Percentiles rank a stretch among this genome's conserved stretches.
Conservation (phyloP, 768 basidiomycete genomes). For the Boletus insuetus region DNA sequence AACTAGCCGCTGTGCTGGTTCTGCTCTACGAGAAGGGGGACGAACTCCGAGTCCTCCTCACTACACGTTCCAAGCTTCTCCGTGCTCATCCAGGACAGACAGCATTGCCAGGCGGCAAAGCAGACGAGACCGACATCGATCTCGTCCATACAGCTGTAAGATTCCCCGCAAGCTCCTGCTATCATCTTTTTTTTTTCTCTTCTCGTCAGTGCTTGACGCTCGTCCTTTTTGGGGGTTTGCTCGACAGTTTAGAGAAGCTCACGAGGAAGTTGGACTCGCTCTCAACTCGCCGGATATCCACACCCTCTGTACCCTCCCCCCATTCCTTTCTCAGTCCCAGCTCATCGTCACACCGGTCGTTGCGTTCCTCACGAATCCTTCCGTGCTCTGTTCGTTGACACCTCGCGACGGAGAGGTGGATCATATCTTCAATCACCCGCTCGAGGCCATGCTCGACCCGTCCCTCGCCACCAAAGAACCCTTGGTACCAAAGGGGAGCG, state of each 20-base stretch:
- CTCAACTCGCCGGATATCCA: slow-evolving; percentile 53
- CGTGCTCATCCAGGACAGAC: slow-evolving; percentile 80
- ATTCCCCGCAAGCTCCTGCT: not conserved
- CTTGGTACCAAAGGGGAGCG: slow-evolving; percentile 57
- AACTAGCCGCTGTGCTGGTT: slow-evolving; percentile 75
- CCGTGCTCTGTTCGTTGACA: slow-evolving; percentile 47
- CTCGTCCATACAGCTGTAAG: slow-evolving; percentile 75
- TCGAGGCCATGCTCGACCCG: slow-evolving; percentile 71
- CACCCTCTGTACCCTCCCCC: slow-evolving; percentile 58
- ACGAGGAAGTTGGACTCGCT: slow-evolving; percentile 80
- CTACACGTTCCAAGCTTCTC: slow-evolving; percentile 77
- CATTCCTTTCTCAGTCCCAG: slow-evolving; percentile 63
- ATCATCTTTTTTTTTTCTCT: not conserved
- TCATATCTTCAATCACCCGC: slow-evolving; percentile 74
- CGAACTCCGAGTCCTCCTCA: slow-evolving; percentile 71
- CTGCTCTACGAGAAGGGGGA: slow-evolving; percentile 72
- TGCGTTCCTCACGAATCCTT: slow-evolving; percentile 56
- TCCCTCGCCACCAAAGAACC: slow-evolving; percentile 37
- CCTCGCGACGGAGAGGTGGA: slow-evolving; percentile 71
- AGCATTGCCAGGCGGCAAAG: slow-evolving; percentile 79
- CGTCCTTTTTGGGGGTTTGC: not conserved
- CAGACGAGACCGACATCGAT: slow-evolving; percentile 62
- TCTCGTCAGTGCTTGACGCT: not conserved
- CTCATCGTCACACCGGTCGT: slow-evolving; percentile 80
- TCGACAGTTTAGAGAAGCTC: slow-evolving; percentile 72